Percentiles rank a stretch among this genome's conserved stretches.
These are phyloP conservation scores for Artemisia annua DNA, from an alignment of 129 eudicot genomes.

Conservation along the genomic window DNA sequence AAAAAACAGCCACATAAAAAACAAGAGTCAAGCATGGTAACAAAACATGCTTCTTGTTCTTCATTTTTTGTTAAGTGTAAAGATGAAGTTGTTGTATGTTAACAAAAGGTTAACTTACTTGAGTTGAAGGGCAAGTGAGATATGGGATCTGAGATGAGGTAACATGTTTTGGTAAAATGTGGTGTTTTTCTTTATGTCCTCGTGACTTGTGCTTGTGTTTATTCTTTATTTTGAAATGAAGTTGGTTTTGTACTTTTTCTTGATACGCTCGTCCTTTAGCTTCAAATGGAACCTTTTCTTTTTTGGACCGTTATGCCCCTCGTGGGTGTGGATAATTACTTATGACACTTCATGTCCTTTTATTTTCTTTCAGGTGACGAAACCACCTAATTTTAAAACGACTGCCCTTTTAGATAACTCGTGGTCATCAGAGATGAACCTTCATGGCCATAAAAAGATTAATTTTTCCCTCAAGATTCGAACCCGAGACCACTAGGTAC, in stretches of 20 bases:
- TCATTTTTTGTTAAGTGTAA: background rate
- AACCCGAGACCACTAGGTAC: too few relatives aligned
- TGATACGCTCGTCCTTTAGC: conserved; percentile 11
- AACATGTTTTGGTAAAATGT: conserved; percentile 27
- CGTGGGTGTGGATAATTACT: background rate
- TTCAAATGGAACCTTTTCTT: conserved; percentile 10
- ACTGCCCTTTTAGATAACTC: too few relatives aligned
- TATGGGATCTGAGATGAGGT: conserved; percentile 38
- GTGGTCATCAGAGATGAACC: too few relatives aligned
- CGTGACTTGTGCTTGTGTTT: conserved; percentile 27
- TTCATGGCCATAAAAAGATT: too few relatives aligned
- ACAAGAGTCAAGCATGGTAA: conserved; percentile 25
- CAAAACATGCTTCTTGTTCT: conserved; percentile 24
- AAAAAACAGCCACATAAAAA: conserved; percentile 26
- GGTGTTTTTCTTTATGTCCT: conserved; percentile 11
- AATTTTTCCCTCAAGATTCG: too few relatives aligned
- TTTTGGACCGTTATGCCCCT: conserved; percentile 8
- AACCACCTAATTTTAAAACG: too few relatives aligned
- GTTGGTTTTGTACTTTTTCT: conserved; percentile 13
- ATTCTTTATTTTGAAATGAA: conserved; percentile 22
- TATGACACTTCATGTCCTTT: too few relatives aligned
- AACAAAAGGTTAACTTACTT: conserved; percentile 32
- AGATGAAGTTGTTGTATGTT: background rate
- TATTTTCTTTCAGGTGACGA: too few relatives aligned
- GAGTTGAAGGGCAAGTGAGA: conserved; percentile 32